phyloP scores from a whole-genome alignment of 2,329 filamentous ascomycete species.

The Elsinoe arachidis region DNA sequence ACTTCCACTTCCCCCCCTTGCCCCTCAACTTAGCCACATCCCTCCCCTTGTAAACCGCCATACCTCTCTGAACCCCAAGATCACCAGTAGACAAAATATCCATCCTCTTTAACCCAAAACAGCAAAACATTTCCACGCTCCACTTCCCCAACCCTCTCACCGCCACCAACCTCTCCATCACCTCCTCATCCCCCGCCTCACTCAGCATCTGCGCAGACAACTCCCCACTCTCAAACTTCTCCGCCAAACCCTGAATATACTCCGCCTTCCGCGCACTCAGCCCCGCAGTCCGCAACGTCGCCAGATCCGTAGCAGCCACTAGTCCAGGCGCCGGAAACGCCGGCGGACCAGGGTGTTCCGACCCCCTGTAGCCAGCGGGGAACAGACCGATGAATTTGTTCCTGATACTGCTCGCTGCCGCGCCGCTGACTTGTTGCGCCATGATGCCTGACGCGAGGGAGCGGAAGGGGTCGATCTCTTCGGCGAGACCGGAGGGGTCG shows the following conservation, averaged over 20 bases:
- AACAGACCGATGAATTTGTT: conserved; percentile 75
- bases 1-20: conserved; percentile 87
- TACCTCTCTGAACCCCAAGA: conserved; percentile 84
- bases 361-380: conserved; percentile 20
- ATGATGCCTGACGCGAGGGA: conserved; percentile 80
- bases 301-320: conserved; percentile 56
- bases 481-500: conserved; percentile 69
- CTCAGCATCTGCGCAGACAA: conserved; percentile 68
- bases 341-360: conserved; percentile 21
- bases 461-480: conserved; percentile 81
- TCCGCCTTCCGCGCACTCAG: conserved; percentile 92
- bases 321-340: conserved; percentile 68
- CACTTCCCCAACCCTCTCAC: conserved; percentile 81
- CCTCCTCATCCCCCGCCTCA: conserved; percentile 72
- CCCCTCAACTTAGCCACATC: conserved; percentile 77
- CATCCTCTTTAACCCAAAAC: conserved; percentile 86
- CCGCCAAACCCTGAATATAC: conserved; percentile 78
- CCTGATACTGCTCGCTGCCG: conserved; percentile 83
- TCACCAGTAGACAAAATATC: conserved; percentile 92
- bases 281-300: conserved; percentile 70
- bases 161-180: conserved; percentile 71
- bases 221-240: conserved; percentile 69
- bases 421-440: conserved; percentile 90
- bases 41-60: conserved; percentile 76
- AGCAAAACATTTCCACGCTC: conserved; percentile 97